Evolutionary conservation across 805 yeast genomes (phyloP).

Genomic region (Metschnikowia lachancei): DNA sequence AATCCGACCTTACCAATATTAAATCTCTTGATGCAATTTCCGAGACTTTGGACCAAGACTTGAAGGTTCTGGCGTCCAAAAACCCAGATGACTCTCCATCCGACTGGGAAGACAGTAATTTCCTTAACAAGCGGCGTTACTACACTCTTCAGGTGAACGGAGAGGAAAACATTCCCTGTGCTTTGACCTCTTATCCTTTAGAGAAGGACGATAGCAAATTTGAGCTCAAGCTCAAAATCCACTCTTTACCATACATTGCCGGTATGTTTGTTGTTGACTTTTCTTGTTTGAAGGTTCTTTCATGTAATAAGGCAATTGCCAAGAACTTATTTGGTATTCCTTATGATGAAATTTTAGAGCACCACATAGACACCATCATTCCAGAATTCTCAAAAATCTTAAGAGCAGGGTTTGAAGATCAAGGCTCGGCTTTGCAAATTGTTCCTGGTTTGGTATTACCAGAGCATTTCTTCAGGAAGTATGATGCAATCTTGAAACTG

Average conservation of each 20-base stretch:
- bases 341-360: slow-evolving; percentile 40
- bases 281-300: slow-evolving; percentile 48
- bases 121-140: slow-evolving; percentile 58
- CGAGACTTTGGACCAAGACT: slow-evolving; percentile 26
- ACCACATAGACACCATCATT: slow-evolving; percentile 52
- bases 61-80: slow-evolving; percentile 11
- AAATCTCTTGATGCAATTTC: slow-evolving; percentile 25
- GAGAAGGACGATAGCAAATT: slow-evolving; percentile 42
- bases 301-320: slow-evolving; percentile 76
- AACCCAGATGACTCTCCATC: slow-evolving; percentile 14
- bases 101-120: slow-evolving; percentile 27
- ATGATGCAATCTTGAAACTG: slow-evolving; percentile 44
- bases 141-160: slow-evolving; percentile 52
- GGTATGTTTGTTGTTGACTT: slow-evolving; percentile 75
- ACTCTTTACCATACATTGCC: slow-evolving; percentile 80
- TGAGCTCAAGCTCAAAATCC: slow-evolving; percentile 60
- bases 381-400: slow-evolving; percentile 59
- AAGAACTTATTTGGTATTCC: slow-evolving; percentile 74
- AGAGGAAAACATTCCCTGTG: slow-evolving; percentile 63
- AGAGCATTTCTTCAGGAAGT: slow-evolving; percentile 83
- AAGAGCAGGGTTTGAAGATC: slow-evolving; percentile 35
- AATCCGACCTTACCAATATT: slow-evolving; percentile 17
- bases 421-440: slow-evolving; percentile 22
- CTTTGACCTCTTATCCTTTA: slow-evolving; percentile 60
- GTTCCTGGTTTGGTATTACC: slow-evolving; percentile 78